Evolutionary conservation across 345 rosid species (phyloP).

Genomic region (Lumnitzera littorea): DNA sequence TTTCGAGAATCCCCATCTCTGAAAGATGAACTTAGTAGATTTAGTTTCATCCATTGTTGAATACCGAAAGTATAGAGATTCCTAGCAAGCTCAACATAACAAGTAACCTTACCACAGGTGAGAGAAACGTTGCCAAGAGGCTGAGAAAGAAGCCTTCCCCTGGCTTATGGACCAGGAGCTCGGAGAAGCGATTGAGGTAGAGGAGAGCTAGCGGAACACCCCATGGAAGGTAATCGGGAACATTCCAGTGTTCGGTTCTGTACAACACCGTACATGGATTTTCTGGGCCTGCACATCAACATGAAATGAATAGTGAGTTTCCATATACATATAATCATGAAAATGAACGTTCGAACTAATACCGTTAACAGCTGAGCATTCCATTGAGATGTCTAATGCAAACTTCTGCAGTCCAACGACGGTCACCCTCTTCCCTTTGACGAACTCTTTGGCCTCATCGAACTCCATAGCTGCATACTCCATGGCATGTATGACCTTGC

Average conservation of each 20-base stretch:
- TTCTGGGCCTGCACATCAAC: constrained; percentile 16
- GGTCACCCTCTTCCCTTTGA: constrained; percentile 24
- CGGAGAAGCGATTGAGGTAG: constrained; percentile 36
- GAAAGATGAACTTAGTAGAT: background rate
- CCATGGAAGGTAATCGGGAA: constrained; percentile 41
- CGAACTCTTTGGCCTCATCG: constrained; percentile 3
- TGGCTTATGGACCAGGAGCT: constrained; percentile 45
- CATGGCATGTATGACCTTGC: constrained; percentile 38
- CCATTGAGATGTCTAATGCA: constrained; percentile 35
- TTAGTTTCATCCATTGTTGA: background rate
- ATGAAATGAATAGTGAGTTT: background rate
- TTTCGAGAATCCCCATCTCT: constrained; percentile 29
- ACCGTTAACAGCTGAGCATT: constrained; percentile 29
- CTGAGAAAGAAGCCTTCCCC: constrained; percentile 30
- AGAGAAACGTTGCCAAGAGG: constrained; percentile 26
- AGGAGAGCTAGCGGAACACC: constrained; percentile 24
- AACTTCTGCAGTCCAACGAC: constrained; percentile 33
- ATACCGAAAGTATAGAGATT: background rate
- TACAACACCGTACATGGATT: constrained; percentile 31
- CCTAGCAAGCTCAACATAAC: background rate
- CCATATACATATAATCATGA: background rate
- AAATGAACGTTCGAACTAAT: background rate
- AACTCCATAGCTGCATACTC: constrained; percentile 24
- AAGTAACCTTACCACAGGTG: constrained; percentile 27
- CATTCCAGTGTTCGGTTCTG: constrained; percentile 30